Evolutionary conservation across 2,329 filamentous ascomycete species (phyloP), one percentile per base, ranked within the genome.

Genomic region (Claviceps quebecensis): DNA sequence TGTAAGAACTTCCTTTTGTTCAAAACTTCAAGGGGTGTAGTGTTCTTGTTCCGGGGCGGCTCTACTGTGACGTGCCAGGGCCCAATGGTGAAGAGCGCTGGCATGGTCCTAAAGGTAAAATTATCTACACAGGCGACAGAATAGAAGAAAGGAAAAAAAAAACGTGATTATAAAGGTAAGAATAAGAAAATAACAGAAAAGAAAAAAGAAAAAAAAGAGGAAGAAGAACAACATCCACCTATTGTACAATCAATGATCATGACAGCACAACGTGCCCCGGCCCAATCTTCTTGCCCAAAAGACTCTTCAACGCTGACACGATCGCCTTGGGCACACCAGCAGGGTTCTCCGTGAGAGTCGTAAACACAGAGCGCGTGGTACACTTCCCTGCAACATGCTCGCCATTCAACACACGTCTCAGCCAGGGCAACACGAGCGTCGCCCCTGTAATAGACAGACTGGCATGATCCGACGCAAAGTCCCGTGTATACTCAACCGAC

Each of bases 401-500:
- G 4, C 49, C 43, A 7, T 41, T 46, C 49, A 50, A 17, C 9
- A 36, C 11, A 19, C 19, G 23, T 38, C 9, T 23, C 36, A 50
- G 37, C 49, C 49, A 50, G 4, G 49, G 43, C 36, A 46, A 13
- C 7, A 46, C 49, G 5, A 29, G 22, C 2, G 49, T 45, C 8
- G 26, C 4, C 16, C 29, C 34, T 14, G 49, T 52, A 3, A 52
- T 9, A n/a, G 26, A 38, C 8, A 52, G 29, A 19, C n/a, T 37
- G 19, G 17, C 23, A 37, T 54, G 46, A 2, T 29, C 23, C 4
- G 50, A 52, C 4, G 19, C 38, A 2, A 39, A 19, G 13, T 52
- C 50, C 4, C 50, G 37, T 3, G 17, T 14, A 14, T 52, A 52
- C 19, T 52, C 36, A 11, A 52, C 51, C 14, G 39, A 22, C 9